Evolutionary conservation across 2,329 filamentous ascomycete genomes (phyloP).

Genomic region (Aspergillus sp.): DNA sequence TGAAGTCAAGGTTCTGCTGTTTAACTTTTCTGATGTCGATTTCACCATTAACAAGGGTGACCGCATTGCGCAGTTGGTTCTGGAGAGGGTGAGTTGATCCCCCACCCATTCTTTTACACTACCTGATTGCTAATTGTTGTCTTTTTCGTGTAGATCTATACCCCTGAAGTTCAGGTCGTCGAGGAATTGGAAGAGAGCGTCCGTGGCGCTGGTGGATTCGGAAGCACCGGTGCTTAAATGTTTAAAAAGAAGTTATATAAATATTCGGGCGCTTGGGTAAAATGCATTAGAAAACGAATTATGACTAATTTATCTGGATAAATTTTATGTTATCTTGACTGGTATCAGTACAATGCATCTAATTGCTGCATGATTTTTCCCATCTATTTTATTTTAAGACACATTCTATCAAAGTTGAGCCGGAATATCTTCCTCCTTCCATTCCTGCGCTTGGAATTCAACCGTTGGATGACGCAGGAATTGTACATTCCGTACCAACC

Average conservation of each 20-base stretch:
- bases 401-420: slow-evolving; percentile 12
- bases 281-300: background rate
- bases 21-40: slow-evolving; percentile 82
- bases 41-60: slow-evolving; percentile 81
- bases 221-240: slow-evolving; percentile 64
- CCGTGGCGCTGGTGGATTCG: slow-evolving; percentile 83
- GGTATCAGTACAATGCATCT: background rate
- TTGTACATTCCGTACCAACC: slow-evolving; percentile 69
- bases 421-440: slow-evolving; percentile 26
- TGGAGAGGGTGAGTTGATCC: slow-evolving; percentile 63
- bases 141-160: slow-evolving; percentile 61
- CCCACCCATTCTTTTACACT: background rate
- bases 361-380: background rate
- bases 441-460: slow-evolving; percentile 54
- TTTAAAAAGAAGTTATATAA: background rate
- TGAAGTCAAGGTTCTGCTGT: slow-evolving; percentile 87
- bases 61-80: slow-evolving; percentile 84
- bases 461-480: slow-evolving; percentile 63
- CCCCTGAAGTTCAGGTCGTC: slow-evolving; percentile 86
- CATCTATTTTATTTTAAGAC: background rate
- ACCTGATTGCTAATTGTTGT: background rate
- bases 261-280: background rate
- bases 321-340: background rate
- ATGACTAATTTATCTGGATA: background rate
- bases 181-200: slow-evolving; percentile 85